Conservation (phyloP, 352 stramenopile species). For the Globisporangium spinosum region DNA sequence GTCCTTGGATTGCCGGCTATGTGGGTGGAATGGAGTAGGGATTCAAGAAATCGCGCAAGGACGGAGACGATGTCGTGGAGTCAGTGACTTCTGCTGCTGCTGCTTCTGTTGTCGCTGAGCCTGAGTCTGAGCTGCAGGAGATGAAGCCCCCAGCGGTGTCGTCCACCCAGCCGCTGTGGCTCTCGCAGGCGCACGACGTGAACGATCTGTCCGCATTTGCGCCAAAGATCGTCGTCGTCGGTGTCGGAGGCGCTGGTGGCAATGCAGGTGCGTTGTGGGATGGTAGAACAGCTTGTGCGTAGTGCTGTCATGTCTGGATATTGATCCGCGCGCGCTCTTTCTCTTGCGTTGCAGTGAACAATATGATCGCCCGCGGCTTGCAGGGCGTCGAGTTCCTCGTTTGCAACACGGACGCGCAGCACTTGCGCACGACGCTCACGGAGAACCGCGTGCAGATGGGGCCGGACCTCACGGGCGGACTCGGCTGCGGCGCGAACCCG, state of each 20-base stretch:
- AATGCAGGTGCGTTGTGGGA: constrained; percentile 57
- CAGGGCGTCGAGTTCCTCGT: constrained; percentile 87
- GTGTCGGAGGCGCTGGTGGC: constrained; percentile 83
- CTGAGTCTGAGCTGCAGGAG: constrained; percentile 29
- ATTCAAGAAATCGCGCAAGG: constrained; percentile 54
- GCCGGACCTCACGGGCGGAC: constrained; percentile 77
- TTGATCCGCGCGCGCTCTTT: background rate
- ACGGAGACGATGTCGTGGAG: constrained; percentile 20
- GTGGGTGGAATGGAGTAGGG: constrained; percentile 23
- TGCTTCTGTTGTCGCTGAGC: constrained; percentile 5
- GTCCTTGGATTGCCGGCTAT: background rate
- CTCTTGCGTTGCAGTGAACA: constrained; percentile 56
- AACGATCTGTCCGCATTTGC: constrained; percentile 72
- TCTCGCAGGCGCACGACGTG: constrained; percentile 57
- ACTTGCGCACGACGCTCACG: constrained; percentile 86
- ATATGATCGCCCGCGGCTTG: constrained; percentile 84
- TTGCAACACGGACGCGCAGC: constrained; percentile 91
- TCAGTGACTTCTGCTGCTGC: background rate
- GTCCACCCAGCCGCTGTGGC: constrained; percentile 73
- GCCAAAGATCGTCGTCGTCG: constrained; percentile 85
- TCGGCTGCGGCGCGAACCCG: constrained; percentile 80
- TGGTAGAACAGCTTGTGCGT: background rate
- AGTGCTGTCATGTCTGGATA: background rate
- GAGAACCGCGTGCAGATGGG: constrained; percentile 90
- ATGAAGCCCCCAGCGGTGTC: constrained; percentile 38